Evolutionary conservation across 208 protist species (phyloP).

Genomic region (Spironucleus salmonicida): DNA sequence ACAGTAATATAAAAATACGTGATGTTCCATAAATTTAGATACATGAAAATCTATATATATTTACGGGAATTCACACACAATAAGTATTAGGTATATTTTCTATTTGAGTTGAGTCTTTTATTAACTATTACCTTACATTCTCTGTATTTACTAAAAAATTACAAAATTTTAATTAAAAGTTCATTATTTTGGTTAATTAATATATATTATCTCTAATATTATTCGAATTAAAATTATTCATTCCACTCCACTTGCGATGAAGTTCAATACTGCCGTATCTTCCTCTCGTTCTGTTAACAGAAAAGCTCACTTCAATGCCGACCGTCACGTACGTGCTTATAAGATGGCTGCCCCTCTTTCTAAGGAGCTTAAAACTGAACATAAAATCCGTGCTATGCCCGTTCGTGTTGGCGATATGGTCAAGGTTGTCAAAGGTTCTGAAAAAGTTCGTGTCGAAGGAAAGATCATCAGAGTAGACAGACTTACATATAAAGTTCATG

Average conservation of each 20-base stretch:
- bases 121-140: too few relatives aligned
- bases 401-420: constrained; percentile 97
- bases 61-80: too few relatives aligned
- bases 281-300: constrained; percentile 77
- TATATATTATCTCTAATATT: too few relatives aligned
- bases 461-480: constrained; percentile 90
- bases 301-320: constrained; percentile 94
- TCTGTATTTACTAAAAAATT: too few relatives aligned
- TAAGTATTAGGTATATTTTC: too few relatives aligned
- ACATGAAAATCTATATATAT: too few relatives aligned
- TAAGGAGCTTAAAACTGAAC: constrained; percentile 90
- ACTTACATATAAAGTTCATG: constrained; percentile 92
- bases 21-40: too few relatives aligned
- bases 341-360: constrained; percentile 90
- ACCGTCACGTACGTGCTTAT: constrained; percentile 74
- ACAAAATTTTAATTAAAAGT: too few relatives aligned
- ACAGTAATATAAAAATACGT: too few relatives aligned
- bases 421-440: constrained; percentile 62
- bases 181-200: too few relatives aligned
- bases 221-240: too few relatives aligned
- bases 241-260: constrained; percentile 8
- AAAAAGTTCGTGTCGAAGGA: constrained; percentile 74
- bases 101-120: too few relatives aligned
- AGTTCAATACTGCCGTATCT: constrained; percentile 47
- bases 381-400: constrained; percentile 85